Evolutionary conservation across 129 eudicot genomes (phyloP), one percentile per base, ranked within the genome.

Genomic region (Flaveria bidentis): DNA sequence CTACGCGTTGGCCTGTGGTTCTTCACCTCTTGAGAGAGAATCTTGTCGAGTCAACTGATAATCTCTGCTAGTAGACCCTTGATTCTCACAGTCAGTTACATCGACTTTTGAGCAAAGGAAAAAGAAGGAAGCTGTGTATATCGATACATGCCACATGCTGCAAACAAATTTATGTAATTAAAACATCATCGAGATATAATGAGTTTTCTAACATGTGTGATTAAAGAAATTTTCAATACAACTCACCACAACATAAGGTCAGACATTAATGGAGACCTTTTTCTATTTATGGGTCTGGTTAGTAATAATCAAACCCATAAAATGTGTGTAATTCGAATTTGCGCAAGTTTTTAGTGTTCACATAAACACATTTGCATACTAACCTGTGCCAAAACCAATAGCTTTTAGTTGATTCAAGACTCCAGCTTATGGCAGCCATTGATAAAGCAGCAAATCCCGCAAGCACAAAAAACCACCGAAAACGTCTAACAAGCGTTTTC

Each of bases 321-420:
- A 5, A 36, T 36, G 41, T 36, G 5, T 36, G 8, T 17, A n/a
- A 6, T 33, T 5, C 36, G 0, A 30, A 30, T 30, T 0, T 30
- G 36, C 36, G 36, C 7, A 45, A 45, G 0, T 51, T 51, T 51
- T 51, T 15, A 51, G 5, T 13, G 57, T 16, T 51, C 18, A 51
- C 25, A 55, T 18, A 4, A 55, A 55, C 61, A 55, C 25, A 55
- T 55, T 55, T n/a, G 25, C 3, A 17, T 55, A 23, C 77, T 39
- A 73, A 93, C 98, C 96, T 93, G 85, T 93, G 96, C 98, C 98
- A 93, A 77, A 88, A 84, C 98, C 98, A 93, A 81, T 90, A 93
- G 80, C 70, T 93, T 82, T 74, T 81, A 63, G 85, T 77, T 61
- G 87, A 86, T 85, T 93, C 98, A 9, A 90, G 76, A 44, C 67